Evolutionary conservation across 2,329 filamentous ascomycete genomes (phyloP), one percentile per base, ranked within the genome.

Genomic region (Hypoxylon sp.): DNA sequence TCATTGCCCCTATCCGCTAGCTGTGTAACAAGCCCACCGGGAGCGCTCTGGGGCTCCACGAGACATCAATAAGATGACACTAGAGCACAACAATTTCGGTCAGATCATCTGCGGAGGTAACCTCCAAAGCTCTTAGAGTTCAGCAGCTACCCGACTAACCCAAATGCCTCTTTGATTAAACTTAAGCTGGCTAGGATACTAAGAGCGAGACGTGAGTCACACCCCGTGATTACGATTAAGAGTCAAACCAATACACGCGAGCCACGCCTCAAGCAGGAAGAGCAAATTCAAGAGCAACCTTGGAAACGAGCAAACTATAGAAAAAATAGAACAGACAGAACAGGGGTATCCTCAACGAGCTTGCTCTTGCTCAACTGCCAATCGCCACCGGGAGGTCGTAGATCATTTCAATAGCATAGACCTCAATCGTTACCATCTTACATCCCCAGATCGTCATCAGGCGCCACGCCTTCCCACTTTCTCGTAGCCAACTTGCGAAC

Each of bases 401-500:
- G 25, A 44, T 61, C 35, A 44, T 51, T 17, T 53, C 35, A 44
- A 44, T 17, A 22, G 25, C n/a, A 37, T 31, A 17, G 25, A 44
- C 20, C 48, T 51, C 1, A 2, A 7, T 33, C 40, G 17, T 44
- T 25, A 14, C 40, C 40, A 22, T 44, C 63, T 77, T 71, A 82
- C 71, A 81, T 80, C 40, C 81, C 80, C 48, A 80, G 14, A 48
- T 83, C 83, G 14, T 85, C 82, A 13, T 82, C 79, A 17, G 74
- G 61, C 1, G 58, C 33, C 22, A 74, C 70, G 31, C 68, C 74
- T 20, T 86, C 84, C 86, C 86, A 89, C 66, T 82, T 82, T 74
- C 82, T 84, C 3, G 79, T 74, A 2, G 78, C 81, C 63, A 88
- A 70, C 73, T 82, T 85, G n/a, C 85, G 81, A 70, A 86, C 76